Percentiles rank a stretch among this genome's conserved stretches.
Conservation (phyloP, 2,329 filamentous ascomycete species). For the Stachybotrys chartarum region DNA sequence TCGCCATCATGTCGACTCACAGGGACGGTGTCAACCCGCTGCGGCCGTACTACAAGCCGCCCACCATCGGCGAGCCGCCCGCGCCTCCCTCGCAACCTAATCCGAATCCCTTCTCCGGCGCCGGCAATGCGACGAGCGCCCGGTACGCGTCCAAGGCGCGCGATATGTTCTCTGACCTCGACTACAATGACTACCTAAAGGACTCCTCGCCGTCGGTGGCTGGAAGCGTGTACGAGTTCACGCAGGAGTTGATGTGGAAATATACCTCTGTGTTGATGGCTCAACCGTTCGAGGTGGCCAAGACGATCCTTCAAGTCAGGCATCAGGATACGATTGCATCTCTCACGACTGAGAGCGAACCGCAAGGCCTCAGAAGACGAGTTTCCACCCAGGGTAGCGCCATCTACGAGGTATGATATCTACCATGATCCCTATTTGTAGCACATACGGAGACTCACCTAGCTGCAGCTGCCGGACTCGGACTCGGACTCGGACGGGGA, state of each 20-base stretch:
- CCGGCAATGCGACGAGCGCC: conserved; percentile 31
- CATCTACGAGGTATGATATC: conserved; percentile 24
- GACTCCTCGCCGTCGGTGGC: conserved; percentile 69
- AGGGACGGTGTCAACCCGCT: conserved; percentile 53
- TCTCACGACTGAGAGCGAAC: conserved; percentile 15
- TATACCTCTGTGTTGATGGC: conserved; percentile 84
- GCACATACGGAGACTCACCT: conserved; percentile 3
- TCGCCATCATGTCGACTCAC: conserved; percentile 34
- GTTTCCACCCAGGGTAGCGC: conserved; percentile 24
- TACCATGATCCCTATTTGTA: neutral
- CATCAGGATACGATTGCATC: conserved; percentile 42
- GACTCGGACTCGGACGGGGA: conserved; percentile 68
- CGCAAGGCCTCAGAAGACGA: conserved; percentile 14
- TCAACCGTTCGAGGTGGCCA: conserved; percentile 96
- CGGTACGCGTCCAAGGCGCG: conserved; percentile 54
- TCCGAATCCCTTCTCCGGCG: conserved; percentile 38
- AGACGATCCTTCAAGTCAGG: conserved; percentile 79
- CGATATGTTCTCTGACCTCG: conserved; percentile 81
- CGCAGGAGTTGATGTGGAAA: conserved; percentile 85
- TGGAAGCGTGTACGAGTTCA: conserved; percentile 65
- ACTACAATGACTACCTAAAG: conserved; percentile 81
- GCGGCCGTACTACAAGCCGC: conserved; percentile 62
- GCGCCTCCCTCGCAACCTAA: conserved; percentile 28
- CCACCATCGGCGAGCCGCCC: conserved; percentile 42
- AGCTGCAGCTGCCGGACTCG: conserved; percentile 38